Evolutionary conservation across 306 rosid genomes (phyloP), one percentile per base, ranked within the genome.

Genomic region (Cicer pinnatifidum): DNA sequence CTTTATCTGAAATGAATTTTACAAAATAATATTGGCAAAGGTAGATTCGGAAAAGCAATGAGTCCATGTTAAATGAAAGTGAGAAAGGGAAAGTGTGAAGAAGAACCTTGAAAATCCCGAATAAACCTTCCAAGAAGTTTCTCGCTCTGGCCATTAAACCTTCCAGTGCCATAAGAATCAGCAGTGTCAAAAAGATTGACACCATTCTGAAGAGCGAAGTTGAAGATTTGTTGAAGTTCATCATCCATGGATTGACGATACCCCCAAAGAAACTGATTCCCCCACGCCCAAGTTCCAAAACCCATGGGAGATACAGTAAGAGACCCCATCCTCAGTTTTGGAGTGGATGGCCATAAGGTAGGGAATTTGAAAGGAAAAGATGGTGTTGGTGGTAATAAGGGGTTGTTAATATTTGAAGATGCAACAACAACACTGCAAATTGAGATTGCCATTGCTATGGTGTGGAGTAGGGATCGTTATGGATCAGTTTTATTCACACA

Each of bases 211-310:
- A 91, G 75, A 71, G 95, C 96, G 61, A 91, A 51, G 81, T 88
- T 84, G 82, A 94, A 91, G 35, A 87, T 47, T 65, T 79, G 90
- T 53, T 94, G 97, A 69, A 94, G 98, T 67, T 91, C 95, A 59
- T 43, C 33, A 81, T 94, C 97, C 98, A 91, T 94, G 20, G 97
- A 85, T 77, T 91, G 85, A 67, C 82, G 81, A 73, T 94, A 94
- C 0, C 95, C 96, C 97, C 98, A 94, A 9, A 94, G 87, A 54
- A 94, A 63, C 67, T 94, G 97, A 86, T 91, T 94, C 46, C 98
- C 98, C 98, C 98, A 94, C 17, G 98, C 98, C 98, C 98, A 94
- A 0, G 97, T 94, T 75, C 97, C 98, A 62, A 91, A 84, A 52
- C 96, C 97, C 96, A 94, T 94, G 7, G 96, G 98, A 67, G 97